Evolutionary conservation across 2,329 filamentous ascomycete genomes (phyloP), one percentile per base, ranked within the genome.

Genomic region (Lachnellula arida): DNA sequence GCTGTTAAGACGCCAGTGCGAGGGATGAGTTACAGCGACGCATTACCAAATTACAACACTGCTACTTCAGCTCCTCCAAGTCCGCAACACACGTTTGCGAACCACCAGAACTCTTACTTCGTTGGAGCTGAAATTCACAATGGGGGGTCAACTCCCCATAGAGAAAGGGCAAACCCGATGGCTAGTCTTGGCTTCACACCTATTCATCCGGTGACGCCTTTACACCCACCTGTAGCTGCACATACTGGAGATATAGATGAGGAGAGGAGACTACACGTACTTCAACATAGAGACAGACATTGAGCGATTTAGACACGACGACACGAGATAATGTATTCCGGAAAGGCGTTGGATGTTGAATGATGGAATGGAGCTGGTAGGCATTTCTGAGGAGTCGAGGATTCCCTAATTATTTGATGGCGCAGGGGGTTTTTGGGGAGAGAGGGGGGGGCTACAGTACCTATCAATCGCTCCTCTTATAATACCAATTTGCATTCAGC

Each of bases 1-100:
- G 88, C 88, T 0, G 82, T 91, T 25, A 82, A 81, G 60, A 82
- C 85, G 0, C 82, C 84, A 5, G 80, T 83, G 15, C 81, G 50
- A 76, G 78, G 35, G 48, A 61, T 63, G 76, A 77, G 74, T 49
- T 76, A 76, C 44, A 71, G 77, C 6, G 76, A 78, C 22, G 76
- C 76, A 34, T 77, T 89, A 5, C 88, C 88, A 0, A 84, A 88
- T 67, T 91, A 91, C 67, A 73, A 79, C 54, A 80, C 85, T 2
- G 85, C 82, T 0, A 73, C 81, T 44, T 81, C 77, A 63, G 76
- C 76, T 28, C 81, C 82, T 8, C 63, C 67, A 11, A 68, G 65
- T 55, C 69, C 69, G 9, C 55, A 59, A 8, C 54, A 58, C 23
- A 47, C 49, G 19, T 60, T 63, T 40, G 62, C 52, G 32, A 52